Base-by-base conservation (phyloP, 352 stramenopile genomes). In the Pelagophyceae sp. region DNA sequence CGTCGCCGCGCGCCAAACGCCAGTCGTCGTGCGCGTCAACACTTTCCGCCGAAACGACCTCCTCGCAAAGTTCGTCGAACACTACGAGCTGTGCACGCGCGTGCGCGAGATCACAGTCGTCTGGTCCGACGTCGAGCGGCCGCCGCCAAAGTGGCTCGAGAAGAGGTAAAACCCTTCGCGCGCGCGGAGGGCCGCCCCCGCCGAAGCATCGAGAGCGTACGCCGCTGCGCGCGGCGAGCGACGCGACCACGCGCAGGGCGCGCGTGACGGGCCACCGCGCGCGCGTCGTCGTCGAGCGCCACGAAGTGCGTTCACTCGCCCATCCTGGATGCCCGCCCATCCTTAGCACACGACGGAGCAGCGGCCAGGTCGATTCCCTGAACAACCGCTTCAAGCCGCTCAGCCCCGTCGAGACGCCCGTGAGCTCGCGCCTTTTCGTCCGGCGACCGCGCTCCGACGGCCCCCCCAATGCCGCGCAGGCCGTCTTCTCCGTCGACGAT, bases 401-500 rank as follows among this genome's bases (percentile, higher is more conserved):
- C 32, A 3, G 6, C 6, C 3, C 3, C 6, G 19, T 32, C 3
- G 6, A 45, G 0, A 82, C 72, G 45, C 45, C 45, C 11, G 45
- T 54, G 11, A 54, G 45, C 23, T 54, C 11, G 11, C 23, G 11
- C 45, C 11, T 23, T 23, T 54, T 54, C 11, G 45, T 11, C 45
- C 11, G 11, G 11, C 11, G 45, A 11, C 45, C 45, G 45, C 23
- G 45, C 11, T 54, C 11, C 11, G n/a, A n/a, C n/a, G n/a, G n/a
- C n/a, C n/a, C n/a, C 23, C 11, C 11, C 11, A 54, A 11, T 54
- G 11, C 23, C 45, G 11, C 45, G 3, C 69, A 84, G 45, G 81
- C 65, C n/a, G 78, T 85, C 29, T 86, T 86, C 54, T 79, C 78
- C 65, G 81, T 85, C 5, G 82, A 86, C 78, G 82, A 86, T 38